Evolutionary conservation across 2,329 filamentous ascomycete genomes (phyloP), one percentile per base, ranked within the genome.

Genomic region (Trichophyton mentagrophytes): DNA sequence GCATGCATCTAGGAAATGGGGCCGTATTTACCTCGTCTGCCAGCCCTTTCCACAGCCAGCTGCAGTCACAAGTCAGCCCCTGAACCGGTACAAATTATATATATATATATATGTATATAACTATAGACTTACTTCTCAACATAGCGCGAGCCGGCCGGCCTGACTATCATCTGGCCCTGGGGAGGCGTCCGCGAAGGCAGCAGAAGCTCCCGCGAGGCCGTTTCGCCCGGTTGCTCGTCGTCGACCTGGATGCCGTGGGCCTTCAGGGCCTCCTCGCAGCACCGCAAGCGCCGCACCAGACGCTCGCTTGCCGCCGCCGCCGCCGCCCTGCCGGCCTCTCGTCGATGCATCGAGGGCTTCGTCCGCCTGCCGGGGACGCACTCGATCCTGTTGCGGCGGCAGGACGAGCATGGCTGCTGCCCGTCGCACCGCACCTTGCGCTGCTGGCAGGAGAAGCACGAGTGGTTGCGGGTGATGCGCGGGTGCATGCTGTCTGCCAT

Each of bases 391-490:
- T 63, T 65, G 27, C 59, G 55, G 5, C 49, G 57, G 58, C 68
- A 70, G 30, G 67, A 69, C 42, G 64, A 63, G 61, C 68, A 70
- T 13, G 69, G 68, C 47, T 65, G 61, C 7, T 65, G 62, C 59
- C 66, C 63, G 60, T 69, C 67, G 49, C 68, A 71, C 64, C 67
- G 69, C 44, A 70, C 64, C 61, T 70, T 70, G 57, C 69, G 66
- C 44, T 60, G 61, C 30, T 67, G 64, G 62, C 69, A 71, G n/a
- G 65, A 65, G 17, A 63, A 62, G 57, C 69, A 71, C 27, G 69
- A 53, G 40, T 44, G 40, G 40, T 44, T 44, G 40, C 40, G 40
- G 40, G 40, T 44, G 40, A 44, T 44, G 40, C 40, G 40, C 40
- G 40, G n/a, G n/a, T 44, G 40, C 40, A 44, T 44, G 33, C 33